Conservation (phyloP, 2,329 filamentous ascomycete genomes). For the Ceratocystis cubensis region DNA sequence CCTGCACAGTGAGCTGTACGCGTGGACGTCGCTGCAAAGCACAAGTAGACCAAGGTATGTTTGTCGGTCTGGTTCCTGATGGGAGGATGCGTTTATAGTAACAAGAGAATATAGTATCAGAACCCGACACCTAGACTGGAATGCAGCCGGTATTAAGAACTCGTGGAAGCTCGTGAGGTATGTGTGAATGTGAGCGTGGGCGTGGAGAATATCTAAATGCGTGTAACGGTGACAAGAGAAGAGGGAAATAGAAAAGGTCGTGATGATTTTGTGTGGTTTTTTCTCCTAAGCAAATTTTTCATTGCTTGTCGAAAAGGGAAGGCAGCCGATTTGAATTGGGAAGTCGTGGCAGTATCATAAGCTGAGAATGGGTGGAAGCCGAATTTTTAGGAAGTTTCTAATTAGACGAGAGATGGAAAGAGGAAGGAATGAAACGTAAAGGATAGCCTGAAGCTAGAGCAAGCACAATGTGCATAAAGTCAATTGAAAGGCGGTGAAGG, state of each 20-base stretch:
- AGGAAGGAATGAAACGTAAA: background rate
- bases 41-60: background rate
- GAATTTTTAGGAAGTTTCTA: background rate
- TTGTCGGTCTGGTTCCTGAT: background rate
- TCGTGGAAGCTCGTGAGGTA: background rate
- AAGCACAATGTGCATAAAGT: background rate
- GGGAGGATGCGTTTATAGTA: background rate
- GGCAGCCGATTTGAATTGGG: background rate
- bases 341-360: background rate
- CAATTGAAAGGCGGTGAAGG: background rate
- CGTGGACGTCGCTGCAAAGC: background rate
- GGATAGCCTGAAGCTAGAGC: background rate
- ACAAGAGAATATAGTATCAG: background rate
- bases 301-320: background rate
- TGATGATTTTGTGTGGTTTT: background rate
- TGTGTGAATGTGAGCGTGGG: background rate
- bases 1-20: background rate
- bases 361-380: background rate
- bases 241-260: background rate
- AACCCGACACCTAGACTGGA: background rate
- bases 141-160: background rate
- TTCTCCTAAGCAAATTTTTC: background rate
- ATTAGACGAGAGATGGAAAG: background rate
- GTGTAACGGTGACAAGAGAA: background rate
- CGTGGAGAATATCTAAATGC: background rate